phyloP scores from a whole-genome alignment of 768 basidiomycete genomes.

The Leccinum incarnatum region DNA sequence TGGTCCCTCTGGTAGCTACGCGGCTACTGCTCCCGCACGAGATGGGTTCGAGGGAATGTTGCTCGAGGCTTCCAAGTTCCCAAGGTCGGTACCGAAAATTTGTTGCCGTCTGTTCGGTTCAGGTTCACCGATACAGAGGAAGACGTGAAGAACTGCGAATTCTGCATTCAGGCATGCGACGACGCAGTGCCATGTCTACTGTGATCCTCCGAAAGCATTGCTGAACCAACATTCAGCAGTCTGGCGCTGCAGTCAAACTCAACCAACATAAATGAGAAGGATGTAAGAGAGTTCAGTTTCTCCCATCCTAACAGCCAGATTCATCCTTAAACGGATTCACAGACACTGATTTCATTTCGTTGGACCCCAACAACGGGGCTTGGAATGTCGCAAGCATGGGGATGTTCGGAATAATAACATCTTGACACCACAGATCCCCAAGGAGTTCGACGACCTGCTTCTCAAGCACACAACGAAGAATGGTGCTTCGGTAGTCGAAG shows the following conservation, averaged over 20 bases:
- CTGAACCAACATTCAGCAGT: neutral
- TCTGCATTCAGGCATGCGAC: too few relatives aligned
- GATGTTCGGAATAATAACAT: neutral
- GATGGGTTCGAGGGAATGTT: slow-evolving; percentile 9
- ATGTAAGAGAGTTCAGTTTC: neutral
- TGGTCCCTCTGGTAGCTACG: slow-evolving; percentile 13
- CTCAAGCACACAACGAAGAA: neutral
- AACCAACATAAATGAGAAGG: neutral
- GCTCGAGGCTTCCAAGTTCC: slow-evolving; percentile 11
- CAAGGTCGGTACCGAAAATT: slow-evolving; percentile 5
- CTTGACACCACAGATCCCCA: neutral
- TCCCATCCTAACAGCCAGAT: neutral
- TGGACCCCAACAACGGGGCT: neutral
- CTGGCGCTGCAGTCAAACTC: neutral
- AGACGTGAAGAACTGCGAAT: too few relatives aligned
- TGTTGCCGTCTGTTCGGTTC: too few relatives aligned
- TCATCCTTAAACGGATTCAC: neutral
- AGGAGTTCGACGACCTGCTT: neutral
- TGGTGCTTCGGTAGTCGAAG: neutral
- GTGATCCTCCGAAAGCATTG: neutral
- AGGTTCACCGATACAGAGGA: too few relatives aligned
- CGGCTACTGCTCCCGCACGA: slow-evolving; percentile 5
- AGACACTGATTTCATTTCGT: neutral
- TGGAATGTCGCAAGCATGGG: neutral
- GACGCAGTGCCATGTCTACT: neutral